Conservation (phyloP, 352 stramenopile species). For the Phytophthora cactorum region DNA sequence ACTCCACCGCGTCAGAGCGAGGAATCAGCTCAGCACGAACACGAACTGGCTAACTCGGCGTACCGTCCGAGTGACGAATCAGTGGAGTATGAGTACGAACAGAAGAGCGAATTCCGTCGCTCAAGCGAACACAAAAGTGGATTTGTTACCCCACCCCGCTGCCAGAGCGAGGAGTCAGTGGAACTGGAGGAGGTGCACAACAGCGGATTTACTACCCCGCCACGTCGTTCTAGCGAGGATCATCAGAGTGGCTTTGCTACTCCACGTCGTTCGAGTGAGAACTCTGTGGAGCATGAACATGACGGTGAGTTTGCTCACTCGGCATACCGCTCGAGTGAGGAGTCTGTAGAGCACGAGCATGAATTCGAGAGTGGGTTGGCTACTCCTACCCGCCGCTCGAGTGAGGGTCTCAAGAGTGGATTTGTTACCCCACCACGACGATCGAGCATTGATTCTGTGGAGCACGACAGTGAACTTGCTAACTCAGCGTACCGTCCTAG, state of each 20-base stretch:
- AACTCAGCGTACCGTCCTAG: background rate
- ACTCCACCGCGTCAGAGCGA: background rate
- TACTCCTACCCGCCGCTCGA: background rate
- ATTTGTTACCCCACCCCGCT: background rate
- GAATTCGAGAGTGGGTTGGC: background rate
- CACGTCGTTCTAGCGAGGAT: conserved; percentile 11
- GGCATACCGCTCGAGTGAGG: background rate
- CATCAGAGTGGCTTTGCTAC: background rate
- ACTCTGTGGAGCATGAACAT: conserved; percentile 9
- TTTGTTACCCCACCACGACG: background rate
- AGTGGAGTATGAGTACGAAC: conserved; percentile 1
- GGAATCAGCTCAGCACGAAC: background rate
- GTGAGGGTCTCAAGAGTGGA: conserved; percentile 1
- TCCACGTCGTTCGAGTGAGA: conserved; percentile 13
- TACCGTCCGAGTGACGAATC: conserved; percentile 2
- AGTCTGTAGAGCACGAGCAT: background rate
- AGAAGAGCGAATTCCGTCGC: conserved; percentile 4
- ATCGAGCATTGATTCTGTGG: background rate
- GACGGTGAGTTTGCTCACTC: background rate
- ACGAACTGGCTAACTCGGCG: background rate
- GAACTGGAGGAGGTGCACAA: conserved; percentile 1
- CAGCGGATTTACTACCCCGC: background rate
- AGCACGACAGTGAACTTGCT: background rate
- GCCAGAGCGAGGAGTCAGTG: conserved; percentile 8
- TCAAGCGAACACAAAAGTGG: background rate